These are phyloP conservation scores for Fusarium buharicum DNA, from an alignment of 2,329 filamentous ascomycete species.

Conservation along the genomic window DNA sequence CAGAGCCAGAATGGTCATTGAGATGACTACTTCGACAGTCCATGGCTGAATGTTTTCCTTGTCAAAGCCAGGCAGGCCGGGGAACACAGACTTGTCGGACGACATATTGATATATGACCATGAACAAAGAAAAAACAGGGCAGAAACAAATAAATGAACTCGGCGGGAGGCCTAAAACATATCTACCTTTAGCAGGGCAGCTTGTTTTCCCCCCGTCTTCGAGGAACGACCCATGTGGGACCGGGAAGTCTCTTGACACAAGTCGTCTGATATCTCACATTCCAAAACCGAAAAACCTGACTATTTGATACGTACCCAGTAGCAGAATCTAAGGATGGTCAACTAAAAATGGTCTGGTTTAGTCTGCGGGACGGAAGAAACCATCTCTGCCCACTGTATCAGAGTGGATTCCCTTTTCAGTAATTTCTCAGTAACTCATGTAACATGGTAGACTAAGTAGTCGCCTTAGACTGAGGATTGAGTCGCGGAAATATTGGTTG, in stretches of 20 bases:
- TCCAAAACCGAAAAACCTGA: neutral
- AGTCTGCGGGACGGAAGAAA: too few relatives aligned
- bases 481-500: too few relatives aligned
- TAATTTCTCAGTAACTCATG: too few relatives aligned
- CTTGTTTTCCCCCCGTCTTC: neutral
- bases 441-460: too few relatives aligned
- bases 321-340: too few relatives aligned
- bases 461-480: too few relatives aligned
- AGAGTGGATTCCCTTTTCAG: too few relatives aligned
- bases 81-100: slow-evolving; percentile 31
- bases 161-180: slow-evolving; percentile 5
- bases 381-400: too few relatives aligned
- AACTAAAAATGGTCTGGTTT: too few relatives aligned
- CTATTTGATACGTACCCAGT: too few relatives aligned
- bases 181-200: neutral
- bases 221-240: neutral
- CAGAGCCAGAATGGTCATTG: slow-evolving; percentile 55
- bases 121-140: neutral
- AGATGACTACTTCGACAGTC: slow-evolving; percentile 53
- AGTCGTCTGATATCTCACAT: neutral
- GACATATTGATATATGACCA: slow-evolving; percentile 14
- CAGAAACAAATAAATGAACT: neutral
- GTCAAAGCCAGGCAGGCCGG: slow-evolving; percentile 39
- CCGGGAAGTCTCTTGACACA: neutral
- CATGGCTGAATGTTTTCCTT: slow-evolving; percentile 55